These are phyloP conservation scores for Exophiala lecanii-corni DNA, from an alignment of 2,329 filamentous ascomycete species.

Conservation along the genomic window DNA sequence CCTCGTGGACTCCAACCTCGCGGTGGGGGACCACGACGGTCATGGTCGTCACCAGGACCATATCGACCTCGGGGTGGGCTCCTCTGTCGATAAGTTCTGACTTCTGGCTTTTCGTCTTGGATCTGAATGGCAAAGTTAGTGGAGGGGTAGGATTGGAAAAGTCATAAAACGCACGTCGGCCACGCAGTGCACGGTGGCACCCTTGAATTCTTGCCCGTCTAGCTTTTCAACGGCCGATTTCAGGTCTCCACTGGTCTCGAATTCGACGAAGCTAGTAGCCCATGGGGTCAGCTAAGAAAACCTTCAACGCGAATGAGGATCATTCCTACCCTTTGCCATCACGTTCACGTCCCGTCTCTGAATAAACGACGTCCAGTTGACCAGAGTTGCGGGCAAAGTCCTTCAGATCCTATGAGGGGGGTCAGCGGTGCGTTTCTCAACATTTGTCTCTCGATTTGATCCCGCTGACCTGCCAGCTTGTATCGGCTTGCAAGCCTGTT, in stretches of 20 bases:
- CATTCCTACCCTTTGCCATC: conserved; percentile 79
- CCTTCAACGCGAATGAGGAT: conserved; percentile 8
- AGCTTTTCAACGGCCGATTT: conserved; percentile 92
- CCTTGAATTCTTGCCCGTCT: conserved; percentile 89
- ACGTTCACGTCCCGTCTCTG: conserved; percentile 86
- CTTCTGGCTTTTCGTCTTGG: conserved; percentile 67
- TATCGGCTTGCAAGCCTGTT: conserved; percentile 92
- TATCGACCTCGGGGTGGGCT: conserved; percentile 70
- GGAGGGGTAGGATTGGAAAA: conserved; percentile 8
- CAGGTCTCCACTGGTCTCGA: conserved; percentile 86
- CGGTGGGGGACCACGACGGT: conserved; percentile 72
- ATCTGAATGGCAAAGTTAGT: conserved; percentile 48
- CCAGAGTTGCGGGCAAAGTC: conserved; percentile 97
- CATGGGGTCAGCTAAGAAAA: no score
- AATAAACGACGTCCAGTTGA: conserved; percentile 89
- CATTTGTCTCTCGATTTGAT: no score
- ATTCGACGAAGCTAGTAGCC: conserved; percentile 79
- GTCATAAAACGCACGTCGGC: conserved; percentile 85
- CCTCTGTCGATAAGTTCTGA: conserved; percentile 64
- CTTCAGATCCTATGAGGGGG: conserved; percentile 94
- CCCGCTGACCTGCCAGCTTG: conserved; percentile 99
- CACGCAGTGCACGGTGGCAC: conserved; percentile 75
- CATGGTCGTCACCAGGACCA: conserved; percentile 67
- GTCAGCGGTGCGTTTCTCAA: no score
- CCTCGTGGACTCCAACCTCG: conserved; percentile 80